Percentiles rank a stretch among this genome's conserved stretches.
Conservation (phyloP, 352 stramenopile species). For the Lagenidium giganteum region DNA sequence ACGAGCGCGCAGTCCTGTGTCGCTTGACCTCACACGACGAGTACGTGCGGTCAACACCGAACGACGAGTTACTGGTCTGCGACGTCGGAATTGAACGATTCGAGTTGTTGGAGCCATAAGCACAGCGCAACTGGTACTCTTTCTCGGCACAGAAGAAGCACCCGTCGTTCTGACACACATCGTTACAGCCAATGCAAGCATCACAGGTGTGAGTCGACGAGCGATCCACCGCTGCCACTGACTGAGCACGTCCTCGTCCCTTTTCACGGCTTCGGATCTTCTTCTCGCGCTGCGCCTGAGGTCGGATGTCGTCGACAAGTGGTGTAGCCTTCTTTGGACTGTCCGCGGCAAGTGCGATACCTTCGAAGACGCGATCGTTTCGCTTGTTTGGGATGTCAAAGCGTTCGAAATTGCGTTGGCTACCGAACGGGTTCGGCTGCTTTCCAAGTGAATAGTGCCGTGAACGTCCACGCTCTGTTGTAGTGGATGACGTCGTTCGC, state of each 20-base stretch:
- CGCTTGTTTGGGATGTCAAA: no score
- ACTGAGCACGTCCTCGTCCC: slow-evolving; percentile 1
- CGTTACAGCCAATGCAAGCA: slow-evolving; percentile 76
- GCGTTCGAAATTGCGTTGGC: no score
- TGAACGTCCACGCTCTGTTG: no score
- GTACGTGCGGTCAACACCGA: slow-evolving; percentile 50
- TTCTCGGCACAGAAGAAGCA: slow-evolving; percentile 80
- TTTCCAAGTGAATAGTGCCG: no score
- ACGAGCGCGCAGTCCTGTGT: slow-evolving; percentile 77
- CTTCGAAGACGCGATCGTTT: no score
- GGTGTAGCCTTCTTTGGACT: no score
- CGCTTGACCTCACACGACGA: slow-evolving; percentile 87
- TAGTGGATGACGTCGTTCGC: no score
- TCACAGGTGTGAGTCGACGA: no score
- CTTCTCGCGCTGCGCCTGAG: neutral
- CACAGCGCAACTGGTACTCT: slow-evolving; percentile 59
- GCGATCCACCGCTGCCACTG: no score
- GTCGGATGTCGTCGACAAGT: no score
- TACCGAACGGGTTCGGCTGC: no score
- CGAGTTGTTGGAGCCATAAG: slow-evolving; percentile 24
- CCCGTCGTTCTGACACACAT: slow-evolving; percentile 50
- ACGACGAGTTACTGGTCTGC: slow-evolving; percentile 5
- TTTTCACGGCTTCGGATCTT: neutral
- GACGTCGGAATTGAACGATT: neutral
- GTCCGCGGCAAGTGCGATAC: no score